Evolutionary conservation across 2,329 filamentous ascomycete genomes (phyloP), one percentile per base, ranked within the genome.

Genomic region (Pezicula neosporulosa): DNA sequence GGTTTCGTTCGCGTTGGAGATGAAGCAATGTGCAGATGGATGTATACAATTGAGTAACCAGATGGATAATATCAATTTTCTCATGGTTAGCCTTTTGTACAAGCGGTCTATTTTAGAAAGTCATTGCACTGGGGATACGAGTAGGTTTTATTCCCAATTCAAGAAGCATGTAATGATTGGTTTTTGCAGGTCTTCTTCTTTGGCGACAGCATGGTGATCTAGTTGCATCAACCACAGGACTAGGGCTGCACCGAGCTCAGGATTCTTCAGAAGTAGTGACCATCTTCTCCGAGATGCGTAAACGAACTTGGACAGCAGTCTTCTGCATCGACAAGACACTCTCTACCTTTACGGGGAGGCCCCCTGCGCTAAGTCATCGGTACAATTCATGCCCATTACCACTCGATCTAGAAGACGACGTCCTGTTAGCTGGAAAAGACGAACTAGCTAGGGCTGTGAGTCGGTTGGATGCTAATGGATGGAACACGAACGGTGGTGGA

Each of bases 291-390:
- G 57, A 58, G 43, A 52, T 58, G 45, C 53, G 47, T 3, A 57
- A 57, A 15, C 33, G 54, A 16, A 19, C 55, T 7, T 51, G 50
- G 33, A 50, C 36, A 3, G 46, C 37, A 15, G 48, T 45, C 12
- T 60, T 60, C 19, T 67, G 35, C 24, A 44, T 48, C 19, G 70
- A 72, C 47, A 73, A 73, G 56, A 60, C 66, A 1, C 55, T 70
- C 4, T 68, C 70, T 6, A 67, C 70, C 1, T 72, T 76, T 37
- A 73, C 72, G 2, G 73, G 72, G 1, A 59, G 72, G 5, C 73
- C 72, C 3, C 72, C 71, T 0, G 60, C 72, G 1, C 50, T 74
- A 18, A 65, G 65, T 36, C 63, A 63, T 12, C 59, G 61, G 2
- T 75, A 69, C 50, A 57, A 67, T 12, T 68, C 68, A 2, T 72